phyloP scores from a whole-genome alignment of 441 rosid species.

The Bocquillonia castaneifolia region DNA sequence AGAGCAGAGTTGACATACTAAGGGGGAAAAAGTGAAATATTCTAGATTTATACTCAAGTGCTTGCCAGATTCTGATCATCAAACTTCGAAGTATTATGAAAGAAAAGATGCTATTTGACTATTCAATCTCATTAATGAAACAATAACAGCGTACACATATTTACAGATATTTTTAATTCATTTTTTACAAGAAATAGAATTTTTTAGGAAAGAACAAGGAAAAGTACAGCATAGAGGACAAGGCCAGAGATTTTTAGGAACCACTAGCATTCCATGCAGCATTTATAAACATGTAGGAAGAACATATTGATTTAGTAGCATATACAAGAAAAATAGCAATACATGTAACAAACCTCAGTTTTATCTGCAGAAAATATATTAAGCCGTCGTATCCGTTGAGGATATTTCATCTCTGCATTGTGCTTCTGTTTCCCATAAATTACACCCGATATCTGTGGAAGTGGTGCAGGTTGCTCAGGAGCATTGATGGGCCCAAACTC shows the following conservation, averaged over 20 bases:
- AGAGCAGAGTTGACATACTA: neutral
- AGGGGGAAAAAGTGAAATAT: neutral
- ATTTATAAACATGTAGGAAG: neutral
- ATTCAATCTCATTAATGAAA: neutral
- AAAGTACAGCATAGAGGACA: neutral
- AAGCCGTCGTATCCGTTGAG: conserved; percentile 86
- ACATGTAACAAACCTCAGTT: conserved; percentile 51
- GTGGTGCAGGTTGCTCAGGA: conserved; percentile 69
- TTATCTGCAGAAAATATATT: conserved; percentile 80
- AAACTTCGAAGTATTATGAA: neutral
- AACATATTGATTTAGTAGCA: neutral
- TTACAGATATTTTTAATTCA: neutral
- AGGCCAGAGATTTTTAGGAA: neutral
- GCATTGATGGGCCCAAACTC: conserved; percentile 71
- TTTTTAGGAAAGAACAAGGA: no score
- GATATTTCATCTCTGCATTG: conserved; percentile 76
- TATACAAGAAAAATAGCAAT: neutral
- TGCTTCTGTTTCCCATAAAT: conserved; percentile 75
- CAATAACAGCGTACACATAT: neutral
- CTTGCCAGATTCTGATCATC: neutral
- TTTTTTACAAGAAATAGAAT: neutral
- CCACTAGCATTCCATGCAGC: neutral
- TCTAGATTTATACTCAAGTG: neutral
- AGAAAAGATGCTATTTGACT: neutral
- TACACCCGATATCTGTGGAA: conserved; percentile 46